Base-by-base conservation (phyloP, 1,284 basidiomycete species). In the Pisolithus thermaeus region DNA sequence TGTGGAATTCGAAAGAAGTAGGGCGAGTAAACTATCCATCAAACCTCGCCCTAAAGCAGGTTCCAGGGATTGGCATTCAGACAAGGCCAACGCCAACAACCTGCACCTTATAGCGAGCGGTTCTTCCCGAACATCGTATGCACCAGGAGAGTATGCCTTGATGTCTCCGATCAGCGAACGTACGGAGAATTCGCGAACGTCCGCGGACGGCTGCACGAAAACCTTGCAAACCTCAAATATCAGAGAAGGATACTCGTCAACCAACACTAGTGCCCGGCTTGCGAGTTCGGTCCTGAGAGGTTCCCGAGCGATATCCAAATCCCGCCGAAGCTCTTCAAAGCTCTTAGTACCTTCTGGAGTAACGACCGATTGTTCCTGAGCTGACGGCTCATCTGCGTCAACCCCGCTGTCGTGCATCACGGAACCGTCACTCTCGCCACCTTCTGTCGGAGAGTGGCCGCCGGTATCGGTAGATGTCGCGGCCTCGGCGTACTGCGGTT, bases 221-320 rank as follows among this genome's bases (percentile, higher is more conserved):
- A 88, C 87, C 30, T 78, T 77, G 59, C 90, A 85, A 46, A 97
- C 80, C 62, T 97, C 94, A 63, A 97, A 97, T 45, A 97, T 85
- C 42, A 97, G 78, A 6, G 87, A 84, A 7, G 89, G 83, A 59
- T 94, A 88, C 55, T 88, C 82, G 63, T 98, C 95, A 44, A 96
- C 86, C 27, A 99, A 76, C 11, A 76, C 72, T 41, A 99, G 73
- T 0, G 90, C 83, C 38, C 82, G 82, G 27, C 76, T 73, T 38
- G 85, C 79, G 52, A 96, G 75, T n/a, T 75, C 74, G 5, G 75
- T 73, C 59, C 83, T 83, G 41, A 93, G 67, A 32, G 80, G 73
- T 48, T 85, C 80, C n/a, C 94, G 80, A 30, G 77, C 73, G 38
- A 73, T 75, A 51, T 87, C 78, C 38, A 97, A 71, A 51, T 84